These are phyloP conservation scores for Pyrenopolyporus hunteri DNA, from an alignment of 495 filamentous ascomycete species.

Conservation along the genomic window DNA sequence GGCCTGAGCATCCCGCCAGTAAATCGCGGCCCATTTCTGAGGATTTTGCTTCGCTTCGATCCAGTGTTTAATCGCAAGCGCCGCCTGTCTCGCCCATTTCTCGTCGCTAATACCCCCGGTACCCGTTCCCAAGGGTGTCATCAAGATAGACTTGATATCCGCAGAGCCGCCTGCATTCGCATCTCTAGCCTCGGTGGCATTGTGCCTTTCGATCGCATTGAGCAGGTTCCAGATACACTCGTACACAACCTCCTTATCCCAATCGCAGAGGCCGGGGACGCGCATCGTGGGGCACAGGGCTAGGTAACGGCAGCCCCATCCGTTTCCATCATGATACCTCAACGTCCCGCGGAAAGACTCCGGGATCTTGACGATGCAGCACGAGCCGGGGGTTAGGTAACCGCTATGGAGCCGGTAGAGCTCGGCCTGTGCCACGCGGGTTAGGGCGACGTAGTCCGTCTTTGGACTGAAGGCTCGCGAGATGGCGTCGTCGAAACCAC, in stretches of 20 bases:
- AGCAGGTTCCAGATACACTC: not conserved
- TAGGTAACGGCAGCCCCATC: not conserved
- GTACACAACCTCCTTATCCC: slow-evolving; percentile 1
- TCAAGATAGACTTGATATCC: not conserved
- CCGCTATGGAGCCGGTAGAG: not conserved
- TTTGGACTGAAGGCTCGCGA: not conserved
- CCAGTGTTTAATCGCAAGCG: not conserved
- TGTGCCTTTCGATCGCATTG: slow-evolving; percentile 1
- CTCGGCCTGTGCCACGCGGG: not conserved
- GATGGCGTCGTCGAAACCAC: slow-evolving; percentile 1
- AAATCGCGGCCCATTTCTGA: not conserved
- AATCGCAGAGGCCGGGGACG: not conserved
- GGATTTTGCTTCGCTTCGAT: slow-evolving; percentile 1
- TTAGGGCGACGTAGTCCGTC: not conserved
- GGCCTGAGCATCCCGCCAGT: not conserved
- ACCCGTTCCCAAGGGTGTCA: not conserved
- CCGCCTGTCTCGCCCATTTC: slow-evolving; percentile 3
- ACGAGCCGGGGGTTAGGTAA: not conserved
- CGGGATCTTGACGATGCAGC: not conserved
- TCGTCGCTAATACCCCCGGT: not conserved
- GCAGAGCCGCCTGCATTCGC: not conserved
- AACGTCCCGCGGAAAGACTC: not conserved
- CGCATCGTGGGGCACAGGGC: slow-evolving; percentile 4
- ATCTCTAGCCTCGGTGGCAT: not conserved
- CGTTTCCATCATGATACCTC: not conserved